Base-by-base conservation (phyloP, 164 flowering plant species). In the Nymphaea colorata region DNA sequence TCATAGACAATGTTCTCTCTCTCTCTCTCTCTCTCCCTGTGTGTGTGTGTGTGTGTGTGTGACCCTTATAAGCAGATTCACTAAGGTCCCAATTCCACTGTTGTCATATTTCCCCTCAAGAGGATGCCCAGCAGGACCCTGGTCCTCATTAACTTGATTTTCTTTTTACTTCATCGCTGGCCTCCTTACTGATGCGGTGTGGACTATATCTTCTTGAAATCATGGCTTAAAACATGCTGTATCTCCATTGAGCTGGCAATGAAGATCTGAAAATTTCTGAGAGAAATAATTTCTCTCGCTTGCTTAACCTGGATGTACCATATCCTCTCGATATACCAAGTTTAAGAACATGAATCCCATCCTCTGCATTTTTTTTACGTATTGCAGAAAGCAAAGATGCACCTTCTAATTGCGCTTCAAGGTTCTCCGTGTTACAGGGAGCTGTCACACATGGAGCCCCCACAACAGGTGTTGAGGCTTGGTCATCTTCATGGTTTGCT, bases 281-380 rank as follows among this genome's bases (percentile, higher is more conserved):
- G 4, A 85, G 83, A 77, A 84, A 71, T 6, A 47, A 10, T 62
- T 57, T 75, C 67, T 85, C 79, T 64, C 70, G 76, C 68, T 55
- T 73, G 16, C 78, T 74, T 25, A 78, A 66, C 64, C 75, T 80
- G 63, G 79, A 78, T 3, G 64, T 57, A 42, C 81, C 71, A 63
- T 64, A 66, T 51, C 74, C 68, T 53, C 70, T 72, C 64, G 65
- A 57, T 42, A 83, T 75, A 61, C 90, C 86, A 41, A 77, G 77
- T 72, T 76, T 80, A 41, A 85, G 76, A 43, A 81, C 81, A 72
- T 74, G 77, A 71, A 72, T 73, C 67, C 88, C 96, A 66, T 89
- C 90, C 63, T 79, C 80, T 14, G 71, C 79, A 41, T 81, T 79
- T 67, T 72, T 80, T 74, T 82, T 81, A 67, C 91, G 82, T 70